Conservation (phyloP, 768 basidiomycete species). For the Boletus sp. region DNA sequence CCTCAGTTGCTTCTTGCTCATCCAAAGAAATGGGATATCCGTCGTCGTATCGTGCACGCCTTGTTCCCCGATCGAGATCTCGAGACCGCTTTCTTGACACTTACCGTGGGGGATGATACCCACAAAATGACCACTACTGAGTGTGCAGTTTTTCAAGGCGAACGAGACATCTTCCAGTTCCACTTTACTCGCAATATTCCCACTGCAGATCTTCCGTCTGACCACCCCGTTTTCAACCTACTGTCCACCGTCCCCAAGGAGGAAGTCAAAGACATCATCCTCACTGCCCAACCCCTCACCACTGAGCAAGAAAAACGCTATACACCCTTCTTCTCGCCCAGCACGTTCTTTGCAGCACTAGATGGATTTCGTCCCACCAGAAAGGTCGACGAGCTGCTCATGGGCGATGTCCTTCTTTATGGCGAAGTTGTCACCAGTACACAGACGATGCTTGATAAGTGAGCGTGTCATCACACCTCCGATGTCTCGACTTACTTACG, state of each 20-base stretch:
- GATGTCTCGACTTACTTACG: neutral
- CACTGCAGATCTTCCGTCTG: slow-evolving; percentile 25
- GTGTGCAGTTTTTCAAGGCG: slow-evolving; percentile 49
- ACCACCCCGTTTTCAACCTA: slow-evolving; percentile 17
- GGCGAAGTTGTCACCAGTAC: slow-evolving; percentile 91
- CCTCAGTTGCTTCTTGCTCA: slow-evolving; percentile 30
- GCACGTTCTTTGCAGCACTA: slow-evolving; percentile 56
- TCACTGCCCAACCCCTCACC: slow-evolving; percentile 49
- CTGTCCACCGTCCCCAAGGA: slow-evolving; percentile 31
- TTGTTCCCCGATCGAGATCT: slow-evolving; percentile 20
- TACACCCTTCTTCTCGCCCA: slow-evolving; percentile 73
- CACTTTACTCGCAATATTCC: slow-evolving; percentile 34
- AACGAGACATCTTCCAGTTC: slow-evolving; percentile 69
- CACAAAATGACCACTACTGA: slow-evolving; percentile 20
- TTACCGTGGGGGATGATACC: slow-evolving; percentile 43
- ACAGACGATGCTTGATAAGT: slow-evolving; percentile 94
- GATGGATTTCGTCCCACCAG: slow-evolving; percentile 20
- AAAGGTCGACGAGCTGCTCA: slow-evolving; percentile 40
- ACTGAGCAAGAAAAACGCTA: slow-evolving; percentile 32
- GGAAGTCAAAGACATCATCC: slow-evolving; percentile 53
- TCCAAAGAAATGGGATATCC: slow-evolving; percentile 23
- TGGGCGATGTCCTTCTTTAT: slow-evolving; percentile 81
- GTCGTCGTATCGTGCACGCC: slow-evolving; percentile 8
- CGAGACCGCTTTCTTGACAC: slow-evolving; percentile 45
- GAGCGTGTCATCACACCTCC: slow-evolving; percentile 24